Evolutionary conservation across 2,329 filamentous ascomycete genomes (phyloP).

Genomic region (Fusarium anthophilum): DNA sequence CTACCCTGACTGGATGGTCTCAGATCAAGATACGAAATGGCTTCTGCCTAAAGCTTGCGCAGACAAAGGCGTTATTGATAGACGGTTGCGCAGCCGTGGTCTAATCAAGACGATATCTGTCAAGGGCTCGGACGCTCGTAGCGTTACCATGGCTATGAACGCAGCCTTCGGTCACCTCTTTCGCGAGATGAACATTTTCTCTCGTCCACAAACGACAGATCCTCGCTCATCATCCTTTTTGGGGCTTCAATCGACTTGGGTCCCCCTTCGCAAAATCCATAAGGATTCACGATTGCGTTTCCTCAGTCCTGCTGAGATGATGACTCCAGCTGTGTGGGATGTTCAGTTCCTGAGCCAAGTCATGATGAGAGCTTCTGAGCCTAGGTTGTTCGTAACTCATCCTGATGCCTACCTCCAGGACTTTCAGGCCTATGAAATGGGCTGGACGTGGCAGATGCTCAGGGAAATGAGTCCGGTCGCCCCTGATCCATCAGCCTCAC

Average conservation of each 20-base stretch:
- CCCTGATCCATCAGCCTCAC: slow-evolving; percentile 51
- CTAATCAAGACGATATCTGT: slow-evolving; percentile 72
- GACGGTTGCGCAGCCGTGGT: slow-evolving; percentile 78
- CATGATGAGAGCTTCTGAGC: slow-evolving; percentile 75
- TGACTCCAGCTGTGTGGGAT: slow-evolving; percentile 77
- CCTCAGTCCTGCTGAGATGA: slow-evolving; percentile 75
- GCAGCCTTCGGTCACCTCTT: slow-evolving; percentile 69
- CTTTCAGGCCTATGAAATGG: slow-evolving; percentile 58
- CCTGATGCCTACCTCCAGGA: slow-evolving; percentile 79
- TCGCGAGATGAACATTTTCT: slow-evolving; percentile 53
- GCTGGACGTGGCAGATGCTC: slow-evolving; percentile 78
- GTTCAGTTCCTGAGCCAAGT: slow-evolving; percentile 75
- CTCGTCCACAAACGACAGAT: slow-evolving; percentile 42
- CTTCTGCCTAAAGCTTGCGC: slow-evolving; percentile 75
- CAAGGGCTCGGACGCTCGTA: slow-evolving; percentile 70
- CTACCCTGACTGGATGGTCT: slow-evolving; percentile 56
- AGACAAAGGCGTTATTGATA: slow-evolving; percentile 69
- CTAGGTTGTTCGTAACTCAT: slow-evolving; percentile 79
- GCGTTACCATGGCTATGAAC: slow-evolving; percentile 71
- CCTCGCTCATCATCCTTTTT: slow-evolving; percentile 56
- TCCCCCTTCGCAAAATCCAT: slow-evolving; percentile 80
- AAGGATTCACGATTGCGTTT: slow-evolving; percentile 79
- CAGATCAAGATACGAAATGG: slow-evolving; percentile 65
- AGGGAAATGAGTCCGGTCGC: slow-evolving; percentile 69
- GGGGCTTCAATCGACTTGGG: slow-evolving; percentile 73